Conservation (phyloP, 106 monocot species). For the Allium sativum region DNA sequence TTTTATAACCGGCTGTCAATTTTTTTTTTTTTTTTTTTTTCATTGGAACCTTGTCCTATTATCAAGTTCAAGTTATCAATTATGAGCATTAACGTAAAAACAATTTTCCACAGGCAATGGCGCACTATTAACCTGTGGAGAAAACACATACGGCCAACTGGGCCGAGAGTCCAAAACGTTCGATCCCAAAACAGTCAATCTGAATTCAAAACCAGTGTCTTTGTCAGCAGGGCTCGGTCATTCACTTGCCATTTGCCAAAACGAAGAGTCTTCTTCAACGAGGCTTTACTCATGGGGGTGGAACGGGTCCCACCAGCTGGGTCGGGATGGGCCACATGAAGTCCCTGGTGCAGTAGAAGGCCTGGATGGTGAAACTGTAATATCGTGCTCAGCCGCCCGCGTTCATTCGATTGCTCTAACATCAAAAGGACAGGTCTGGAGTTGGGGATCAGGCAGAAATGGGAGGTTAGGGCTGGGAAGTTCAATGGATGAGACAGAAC, state of each 20-base stretch:
- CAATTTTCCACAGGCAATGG: conserved; percentile 47
- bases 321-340: conserved; percentile 42
- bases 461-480: conserved; percentile 72
- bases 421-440: conserved; percentile 43
- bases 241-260: conserved; percentile 39
- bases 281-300: conserved; percentile 74
- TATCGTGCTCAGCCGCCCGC: conserved; percentile 55
- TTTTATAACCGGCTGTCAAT: too few species aligned
- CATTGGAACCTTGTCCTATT: too few species aligned
- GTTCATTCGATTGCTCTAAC: conserved; percentile 68
- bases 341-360: conserved; percentile 34
- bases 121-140: conserved; percentile 49
- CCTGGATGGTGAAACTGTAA: conserved; percentile 24
- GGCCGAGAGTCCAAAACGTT: conserved; percentile 36
- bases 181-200: conserved; percentile 30
- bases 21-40: too few species aligned
- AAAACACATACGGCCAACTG: conserved; percentile 69
- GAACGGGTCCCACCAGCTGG: conserved; percentile 67
- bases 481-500: conserved; percentile 48
- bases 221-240: conserved; percentile 81
- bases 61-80: too few species aligned
- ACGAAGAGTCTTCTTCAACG: conserved; percentile 4
- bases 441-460: conserved; percentile 79
- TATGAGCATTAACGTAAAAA: too few species aligned
- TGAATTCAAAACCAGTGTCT: conserved; percentile 24